Base-by-base conservation (phyloP, 2,329 filamentous ascomycete genomes). In the Monosporascus sp. region DNA sequence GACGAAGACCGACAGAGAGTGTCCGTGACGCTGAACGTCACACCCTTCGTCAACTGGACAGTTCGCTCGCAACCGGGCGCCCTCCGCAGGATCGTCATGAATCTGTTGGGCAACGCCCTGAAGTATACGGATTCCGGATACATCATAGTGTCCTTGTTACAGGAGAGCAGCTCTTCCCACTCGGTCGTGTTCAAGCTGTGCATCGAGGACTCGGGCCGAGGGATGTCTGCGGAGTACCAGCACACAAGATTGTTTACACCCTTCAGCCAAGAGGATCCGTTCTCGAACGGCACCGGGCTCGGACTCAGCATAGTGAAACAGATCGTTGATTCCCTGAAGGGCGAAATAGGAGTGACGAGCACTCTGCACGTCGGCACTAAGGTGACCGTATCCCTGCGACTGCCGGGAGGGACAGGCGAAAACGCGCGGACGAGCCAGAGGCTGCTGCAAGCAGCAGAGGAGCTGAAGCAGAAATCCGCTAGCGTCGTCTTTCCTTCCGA, bases 41-140 rank as follows among this genome's bases (percentile, higher is more conserved):
- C 72, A 7, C 72, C 60, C 57, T 72, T 20, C 62, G 71, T 49
- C 55, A 72, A 60, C 18, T 84, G 81, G 81, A 64, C 72, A 17
- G 80, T 83, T 50, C 70, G 73, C 4, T 76, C 79, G 3, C 77
- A 85, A 47, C 76, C 79, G 1, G 81, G 81, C 3, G 72, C 71
- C 1, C 60, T 74, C 7, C 67, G 73, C n/a, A 72, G 81, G 7
- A 77, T 86, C 47, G 73, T 85, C 48, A 83, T 85, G 80, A 86
- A 86, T 52, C 60, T 86, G 0, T 79, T 85, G 43, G 80, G 80
- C 8, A 86, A 86, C 59, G 76, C 83, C 0, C 72, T 86, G 61
- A 86, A 86, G 62, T 86, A 85, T 54, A 86, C 81, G 0, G 70
- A 74, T 2, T 62, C 68, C 1, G 82, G 82, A 3, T 77, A 70